Conservation (phyloP, 2,329 filamentous ascomycete species). For the Fusarium chaquense region DNA sequence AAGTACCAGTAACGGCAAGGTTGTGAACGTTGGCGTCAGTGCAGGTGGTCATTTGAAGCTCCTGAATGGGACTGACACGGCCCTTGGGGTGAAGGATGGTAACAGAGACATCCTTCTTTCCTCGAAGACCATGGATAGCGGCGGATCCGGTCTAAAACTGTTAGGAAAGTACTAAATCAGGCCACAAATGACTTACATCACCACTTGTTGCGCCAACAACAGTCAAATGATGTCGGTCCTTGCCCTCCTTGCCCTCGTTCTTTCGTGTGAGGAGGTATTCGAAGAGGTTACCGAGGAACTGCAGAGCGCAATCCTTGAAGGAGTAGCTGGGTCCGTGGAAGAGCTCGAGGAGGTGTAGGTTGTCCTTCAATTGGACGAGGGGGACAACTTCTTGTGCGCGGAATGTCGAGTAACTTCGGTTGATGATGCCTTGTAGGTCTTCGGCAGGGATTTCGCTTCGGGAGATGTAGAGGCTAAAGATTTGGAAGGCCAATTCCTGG, state of each 20-base stretch:
- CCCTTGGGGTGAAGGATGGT: constrained; percentile 96
- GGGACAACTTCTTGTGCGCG: constrained; percentile 81
- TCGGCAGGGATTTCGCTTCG: constrained; percentile 55
- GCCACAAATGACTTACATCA: constrained; percentile 56
- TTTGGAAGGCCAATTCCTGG: constrained; percentile 82
- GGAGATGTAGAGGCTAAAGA: constrained; percentile 91
- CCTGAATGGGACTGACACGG: constrained; percentile 90
- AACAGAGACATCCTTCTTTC: constrained; percentile 96
- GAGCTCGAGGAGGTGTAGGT: constrained; percentile 84
- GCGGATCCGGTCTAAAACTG: constrained; percentile 78
- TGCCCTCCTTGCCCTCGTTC: constrained; percentile 67
- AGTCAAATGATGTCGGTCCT: constrained; percentile 81
- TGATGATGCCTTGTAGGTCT: constrained; percentile 84
- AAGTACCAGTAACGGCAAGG: constrained; percentile 87
- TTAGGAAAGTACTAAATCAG: constrained; percentile 14
- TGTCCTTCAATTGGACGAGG: constrained; percentile 62
- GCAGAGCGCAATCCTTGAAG: constrained; percentile 90
- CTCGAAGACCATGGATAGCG: constrained; percentile 92
- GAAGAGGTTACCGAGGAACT: constrained; percentile 96
- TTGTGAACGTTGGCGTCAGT: constrained; percentile 94
- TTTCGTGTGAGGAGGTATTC: constrained; percentile 87
- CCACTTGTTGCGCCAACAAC: constrained; percentile 89
- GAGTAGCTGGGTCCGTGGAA: constrained; percentile 97
- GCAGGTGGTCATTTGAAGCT: constrained; percentile 97
- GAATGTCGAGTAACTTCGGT: constrained; percentile 90